Evolutionary conservation across 2,329 filamentous ascomycete genomes (phyloP), one percentile per base, ranked within the genome.

Genomic region (Diaporthe eres): DNA sequence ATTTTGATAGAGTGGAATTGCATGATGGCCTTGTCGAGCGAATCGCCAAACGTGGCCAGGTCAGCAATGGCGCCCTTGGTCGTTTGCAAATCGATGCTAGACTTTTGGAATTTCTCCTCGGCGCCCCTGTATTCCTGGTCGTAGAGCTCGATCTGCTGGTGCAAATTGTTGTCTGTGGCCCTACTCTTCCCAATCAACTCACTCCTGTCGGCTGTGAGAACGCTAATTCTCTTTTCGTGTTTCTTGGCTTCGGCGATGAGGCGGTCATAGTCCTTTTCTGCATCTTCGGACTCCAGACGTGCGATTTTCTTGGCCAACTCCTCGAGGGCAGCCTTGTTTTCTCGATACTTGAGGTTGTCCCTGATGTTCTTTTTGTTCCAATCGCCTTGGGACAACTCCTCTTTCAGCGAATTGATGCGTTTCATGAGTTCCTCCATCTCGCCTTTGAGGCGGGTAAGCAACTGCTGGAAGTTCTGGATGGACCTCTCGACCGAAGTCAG

Each of bases 11-110:
- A 90, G 86, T 99, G 97, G 82, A 96, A 99, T 81, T 94, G 95
- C 95, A 99, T 98, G 81, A 99, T 97, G 63, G 97, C 97, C 82
- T 97, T 95, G 87, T 98, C 96, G 17, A 99, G 90, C 10, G 97
- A 97, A 13, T 91, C 89, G 58, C 92, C 90, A 82, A 98, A 98
- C 55, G 94, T 93, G 9, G 90, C 93, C 49, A 99, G 87, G 82
- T 99, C 97, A 75, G 98, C 95, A 73, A 98, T 94, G 3, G 95
- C 96, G 4, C 96, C 96, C 84, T 96, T 97, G 67, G 95, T 98
- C 0, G 96, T 97, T 85, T 93, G 95, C 1, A 98, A 94, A 79
- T 94, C 94, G 86, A 98, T 95, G 83, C 98, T 94, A 9, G 94
- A 91, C 85, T 98, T 93, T 79, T 95, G 95, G 85, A 96, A 98